These are phyloP conservation scores for Cladophialophora bantiana DNA, from an alignment of 2,329 filamentous ascomycete genomes.

Conservation along the genomic window DNA sequence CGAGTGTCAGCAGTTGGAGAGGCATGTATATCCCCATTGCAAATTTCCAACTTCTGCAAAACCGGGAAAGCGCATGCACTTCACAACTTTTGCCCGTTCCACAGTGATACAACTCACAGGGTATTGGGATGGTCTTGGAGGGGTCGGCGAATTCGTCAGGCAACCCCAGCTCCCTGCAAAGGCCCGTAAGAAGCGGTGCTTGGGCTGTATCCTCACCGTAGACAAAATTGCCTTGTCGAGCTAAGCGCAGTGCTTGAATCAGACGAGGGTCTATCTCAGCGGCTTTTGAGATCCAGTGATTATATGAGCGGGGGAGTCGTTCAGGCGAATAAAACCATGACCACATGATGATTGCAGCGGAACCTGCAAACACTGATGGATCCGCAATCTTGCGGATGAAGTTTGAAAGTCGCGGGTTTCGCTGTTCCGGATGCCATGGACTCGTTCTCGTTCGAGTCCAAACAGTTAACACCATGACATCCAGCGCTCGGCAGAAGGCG, in stretches of 20 bases:
- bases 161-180: slow-evolving; percentile 75
- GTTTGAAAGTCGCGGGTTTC: slow-evolving; percentile 49
- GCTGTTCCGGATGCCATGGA: slow-evolving; percentile 31
- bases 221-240: slow-evolving; percentile 66
- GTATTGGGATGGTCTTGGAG: slow-evolving; percentile 71
- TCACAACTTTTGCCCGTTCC: slow-evolving; percentile 76
- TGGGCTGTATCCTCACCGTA: slow-evolving; percentile 79
- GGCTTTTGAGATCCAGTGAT: slow-evolving; percentile 80
- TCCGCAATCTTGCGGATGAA: slow-evolving; percentile 61
- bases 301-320: slow-evolving; percentile 74
- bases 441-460: slow-evolving; percentile 62
- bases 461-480: slow-evolving; percentile 70
- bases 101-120: slow-evolving; percentile 86
- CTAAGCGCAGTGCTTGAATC: slow-evolving; percentile 74
- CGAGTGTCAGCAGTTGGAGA: slow-evolving; percentile 71
- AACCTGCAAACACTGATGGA: slow-evolving; percentile 73
- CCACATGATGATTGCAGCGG: slow-evolving; percentile 83
- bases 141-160: slow-evolving; percentile 78
- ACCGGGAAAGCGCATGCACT: slow-evolving; percentile 72
- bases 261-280: slow-evolving; percentile 78
- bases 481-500: slow-evolving; percentile 72
- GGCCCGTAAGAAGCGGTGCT: slow-evolving; percentile 69
- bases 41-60: slow-evolving; percentile 73
- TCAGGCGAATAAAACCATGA: slow-evolving; percentile 81
- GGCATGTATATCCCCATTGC: slow-evolving; percentile 79